Evolutionary conservation across 176 grass and related monocot genomes (phyloP), one percentile per base, ranked within the genome.

Genomic region (Carex parvula): DNA sequence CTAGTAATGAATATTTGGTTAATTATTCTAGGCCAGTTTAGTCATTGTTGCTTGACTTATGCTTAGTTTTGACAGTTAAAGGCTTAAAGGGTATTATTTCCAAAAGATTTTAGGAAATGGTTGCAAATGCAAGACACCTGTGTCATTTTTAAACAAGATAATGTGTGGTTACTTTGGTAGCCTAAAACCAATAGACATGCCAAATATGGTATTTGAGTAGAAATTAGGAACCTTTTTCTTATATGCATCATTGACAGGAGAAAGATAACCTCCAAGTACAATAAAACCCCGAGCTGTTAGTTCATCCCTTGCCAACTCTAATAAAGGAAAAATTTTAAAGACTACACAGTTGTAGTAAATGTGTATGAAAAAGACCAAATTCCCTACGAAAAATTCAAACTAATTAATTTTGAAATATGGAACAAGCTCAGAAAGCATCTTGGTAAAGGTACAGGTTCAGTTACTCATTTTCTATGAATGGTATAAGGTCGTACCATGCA

Each of bases 191-290:
- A 21, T 76, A 76, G 7, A 57, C 6, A 50, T 50, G 24, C 26
- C 3, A 22, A 4, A 6, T 11, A 56, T 66, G 18, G n/a, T 10
- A 12, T 13, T 60, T 37, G 35, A 37, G 58, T 26, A 42, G 24
- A 52, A 0, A 18, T 1, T 1, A 56, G 12, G 39, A 76, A 98
- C 95, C 91, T 91, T 93, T 87, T 98, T 98, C 74, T 89, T 93
- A 35, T 95, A 98, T 16, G 92, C 92, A 29, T 98, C 95, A 52
- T 93, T 98, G 72, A 91, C 95, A 11, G 95, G 95, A 46, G 95
- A 98, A 88, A 98, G 87, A 72, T 98, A 95, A 3, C 89, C 95
- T 80, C 76, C 90, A 24, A 93, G 17, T 6, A 98, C 91, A 39
- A 41, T 33, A 72, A 87, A 93, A 39, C 89, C 92, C 86, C 70